Evolutionary conservation across 495 filamentous ascomycete genomes (phyloP), one percentile per base, ranked within the genome.

Genomic region (Peziza echinospora): DNA sequence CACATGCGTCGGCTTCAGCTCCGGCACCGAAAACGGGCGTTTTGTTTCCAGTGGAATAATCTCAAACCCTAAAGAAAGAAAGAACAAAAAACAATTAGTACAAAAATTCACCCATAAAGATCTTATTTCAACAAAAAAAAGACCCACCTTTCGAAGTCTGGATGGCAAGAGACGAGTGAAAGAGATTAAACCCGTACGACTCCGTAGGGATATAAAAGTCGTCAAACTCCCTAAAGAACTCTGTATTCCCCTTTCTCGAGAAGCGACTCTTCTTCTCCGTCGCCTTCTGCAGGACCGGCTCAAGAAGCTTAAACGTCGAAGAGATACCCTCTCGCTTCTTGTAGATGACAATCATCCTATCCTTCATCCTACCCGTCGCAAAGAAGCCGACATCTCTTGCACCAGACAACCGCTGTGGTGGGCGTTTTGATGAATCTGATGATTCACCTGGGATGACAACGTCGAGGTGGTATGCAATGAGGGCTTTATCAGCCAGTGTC

Each of bases 141-240:
- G 22, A 48, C 44, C 43, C 26, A 56, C 53, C 56, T 48, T 80
- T 80, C 21, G 80, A 72, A 3, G 89, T 96, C 19, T 82, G 76
- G 34, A 99, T 82, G 22, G 89, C 82, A 23, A 99, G 80, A 46
- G 80, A 84, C 0, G 75, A 78, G 61, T 93, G 83, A 71, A 96
- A 96, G 41, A 99, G 73, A 64, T 94, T 93, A 56, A 99, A 82
- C 22, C 80, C 78, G 62, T 80, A 93, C 58, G 82, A 89, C 59
- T 99, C 89, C n/a, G 82, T 77, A 5, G 89, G 87, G 52, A 99
- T 87, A 64, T 94, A 99, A 63, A 99, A 99, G 46, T 94, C 87
- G 64, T 93, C 89, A 56, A 82, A 99, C 55, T 96, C 89, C 50
- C 91, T 77, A 75, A 94, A 96, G 60, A 87, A 89, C 55, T 96